Base-by-base conservation (phyloP, 192 early-diverging fungal species). In the Mortierella antarctica region DNA sequence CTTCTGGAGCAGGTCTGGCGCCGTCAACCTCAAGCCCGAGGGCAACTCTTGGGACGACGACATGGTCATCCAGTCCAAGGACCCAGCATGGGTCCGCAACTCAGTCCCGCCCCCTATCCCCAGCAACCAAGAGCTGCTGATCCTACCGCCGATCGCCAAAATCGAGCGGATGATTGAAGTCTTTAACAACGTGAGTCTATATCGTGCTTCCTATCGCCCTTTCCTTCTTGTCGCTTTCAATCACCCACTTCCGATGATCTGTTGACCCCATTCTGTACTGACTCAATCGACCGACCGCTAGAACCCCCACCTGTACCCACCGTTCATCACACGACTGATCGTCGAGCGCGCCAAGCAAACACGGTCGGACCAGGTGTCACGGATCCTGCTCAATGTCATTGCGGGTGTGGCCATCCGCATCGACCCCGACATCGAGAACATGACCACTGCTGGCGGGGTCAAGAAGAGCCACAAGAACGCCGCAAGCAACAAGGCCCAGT, bases 41-140 rank as follows among this genome's bases (percentile, higher is more conserved):
- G 77, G 77, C 42, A 80, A 80, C 65, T 72, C 70, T 7, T 80
- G 77, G 77, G 77, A 80, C 18, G 77, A 80, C n/a, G 77, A 80
- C 14, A 80, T 80, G 77, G 59, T 72, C 5, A 80, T 80, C 47
- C 77, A 80, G 49, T 72, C 77, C 59, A 80, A 80, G 23, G 77
- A 80, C 42, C 70, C 77, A 18, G 77, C 77, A 1, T 80, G 77
- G 77, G 77, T 80, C 11, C 63, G 77, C 7, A 72, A 71, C 49
- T 80, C 51, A 15, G 65, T 72, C 10, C 65, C 59, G 15, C 70
- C 70, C n/a, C 70, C 70, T 0, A 67, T 45, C 0, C 77, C 77
- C 8, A 62, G 70, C 0, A 72, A 80, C 50, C 77, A 72, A 39
- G 77, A 80, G n/a, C 55, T 80, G 5, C 41, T 80, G 20, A 72